A percentile compares a stretch with the other conserved stretches of the same genome.
Conservation (phyloP, 352 stramenopile genomes). For the Phytophthora nicotianae region DNA sequence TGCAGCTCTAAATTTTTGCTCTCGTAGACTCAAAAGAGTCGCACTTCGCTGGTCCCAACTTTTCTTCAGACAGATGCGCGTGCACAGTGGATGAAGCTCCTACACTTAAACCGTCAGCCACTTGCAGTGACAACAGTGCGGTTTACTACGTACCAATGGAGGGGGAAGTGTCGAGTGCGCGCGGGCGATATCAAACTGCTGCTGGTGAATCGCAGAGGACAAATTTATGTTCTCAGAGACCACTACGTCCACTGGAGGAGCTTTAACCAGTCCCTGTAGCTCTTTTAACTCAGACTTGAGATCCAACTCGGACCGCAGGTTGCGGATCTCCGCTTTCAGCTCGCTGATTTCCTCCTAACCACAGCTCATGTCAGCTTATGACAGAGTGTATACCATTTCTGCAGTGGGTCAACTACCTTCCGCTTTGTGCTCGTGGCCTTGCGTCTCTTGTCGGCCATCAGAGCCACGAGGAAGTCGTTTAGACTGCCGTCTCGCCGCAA, state of each 20-base stretch:
- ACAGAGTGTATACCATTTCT: not conserved
- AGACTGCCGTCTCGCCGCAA: too few relatives aligned
- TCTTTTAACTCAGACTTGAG: not conserved
- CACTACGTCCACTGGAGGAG: not conserved
- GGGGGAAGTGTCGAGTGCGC: slow-evolving; percentile 8
- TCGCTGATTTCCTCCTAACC: not conserved
- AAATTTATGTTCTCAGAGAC: not conserved
- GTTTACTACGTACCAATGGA: slow-evolving; percentile 2
- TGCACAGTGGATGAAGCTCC: slow-evolving; percentile 12
- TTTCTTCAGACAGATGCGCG: slow-evolving; percentile 20
- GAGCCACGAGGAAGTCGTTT: not conserved
- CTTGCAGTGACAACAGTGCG: too few relatives aligned
- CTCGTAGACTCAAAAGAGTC: slow-evolving; percentile 13
- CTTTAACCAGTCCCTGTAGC: not conserved
- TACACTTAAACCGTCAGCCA: slow-evolving; percentile 2
- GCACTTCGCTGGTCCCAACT: slow-evolving; percentile 17
- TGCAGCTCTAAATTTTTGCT: slow-evolving; percentile 22
- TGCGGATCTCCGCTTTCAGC: not conserved
- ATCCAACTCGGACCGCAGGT: not conserved
- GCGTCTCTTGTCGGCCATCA: not conserved
- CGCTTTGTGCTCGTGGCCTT: not conserved
- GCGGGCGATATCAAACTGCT: slow-evolving; percentile 8
- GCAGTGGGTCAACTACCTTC: not conserved
- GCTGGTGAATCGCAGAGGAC: slow-evolving; percentile 3
- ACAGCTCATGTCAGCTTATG: not conserved